Conservation (phyloP, 2,329 filamentous ascomycete genomes). For the Exophiala sp. region DNA sequence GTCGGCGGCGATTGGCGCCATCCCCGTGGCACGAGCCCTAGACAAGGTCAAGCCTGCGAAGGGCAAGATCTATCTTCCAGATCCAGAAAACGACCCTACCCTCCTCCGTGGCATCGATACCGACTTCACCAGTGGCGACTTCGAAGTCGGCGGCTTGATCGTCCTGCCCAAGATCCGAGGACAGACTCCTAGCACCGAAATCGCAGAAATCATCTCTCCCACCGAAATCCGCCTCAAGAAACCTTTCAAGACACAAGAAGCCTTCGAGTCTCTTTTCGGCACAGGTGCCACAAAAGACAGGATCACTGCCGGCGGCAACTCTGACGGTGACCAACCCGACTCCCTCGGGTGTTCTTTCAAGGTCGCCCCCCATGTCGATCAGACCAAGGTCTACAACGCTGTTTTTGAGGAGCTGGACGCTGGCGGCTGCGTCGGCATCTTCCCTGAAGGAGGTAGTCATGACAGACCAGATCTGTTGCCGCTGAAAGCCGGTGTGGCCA, state of each 20-base stretch:
- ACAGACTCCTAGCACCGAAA: constrained; percentile 72
- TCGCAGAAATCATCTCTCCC: constrained; percentile 70
- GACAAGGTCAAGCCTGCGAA: constrained; percentile 74
- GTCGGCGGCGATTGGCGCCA: constrained; percentile 76
- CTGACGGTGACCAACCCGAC: constrained; percentile 57
- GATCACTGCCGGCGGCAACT: background rate
- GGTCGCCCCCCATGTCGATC: constrained; percentile 85
- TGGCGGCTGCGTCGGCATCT: constrained; percentile 90
- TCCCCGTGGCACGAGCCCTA: constrained; percentile 88
- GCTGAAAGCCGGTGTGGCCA: constrained; percentile 91
- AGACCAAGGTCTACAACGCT: constrained; percentile 86
- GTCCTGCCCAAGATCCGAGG: constrained; percentile 82
- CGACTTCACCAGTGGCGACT: constrained; percentile 67
- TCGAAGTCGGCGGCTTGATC: constrained; percentile 72
- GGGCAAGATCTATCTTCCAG: constrained; percentile 81
- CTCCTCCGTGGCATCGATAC: constrained; percentile 74
- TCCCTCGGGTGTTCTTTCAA: constrained; percentile 76
- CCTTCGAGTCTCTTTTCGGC: constrained; percentile 75
- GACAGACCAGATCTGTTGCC: constrained; percentile 87
- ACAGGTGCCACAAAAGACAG: constrained; percentile 39
- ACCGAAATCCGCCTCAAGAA: constrained; percentile 83
- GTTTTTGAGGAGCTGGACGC: constrained; percentile 77
- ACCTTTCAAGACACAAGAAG: constrained; percentile 69
- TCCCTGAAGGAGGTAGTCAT: constrained; percentile 93
- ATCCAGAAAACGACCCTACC: constrained; percentile 77